These are phyloP conservation scores for Tagetes patula DNA, from an alignment of 129 eudicot genomes.

Conservation along the genomic window DNA sequence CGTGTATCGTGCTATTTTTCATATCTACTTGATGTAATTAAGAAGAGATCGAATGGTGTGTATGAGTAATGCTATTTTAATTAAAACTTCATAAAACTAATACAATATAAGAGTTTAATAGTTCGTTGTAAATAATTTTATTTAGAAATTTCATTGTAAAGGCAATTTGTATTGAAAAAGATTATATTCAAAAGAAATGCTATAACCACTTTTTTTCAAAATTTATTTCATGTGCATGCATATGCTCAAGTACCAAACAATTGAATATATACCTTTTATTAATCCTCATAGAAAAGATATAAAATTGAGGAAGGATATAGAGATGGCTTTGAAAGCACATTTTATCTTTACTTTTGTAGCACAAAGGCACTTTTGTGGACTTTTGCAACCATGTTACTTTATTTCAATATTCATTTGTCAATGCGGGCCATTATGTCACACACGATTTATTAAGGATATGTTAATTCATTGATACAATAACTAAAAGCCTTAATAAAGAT, in stretches of 20 bases:
- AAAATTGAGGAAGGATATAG: constrained; percentile 15
- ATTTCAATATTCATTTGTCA: constrained; percentile 32
- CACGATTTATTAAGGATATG: background rate
- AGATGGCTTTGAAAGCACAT: constrained; percentile 31
- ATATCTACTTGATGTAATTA: background rate
- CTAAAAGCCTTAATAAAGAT: background rate
- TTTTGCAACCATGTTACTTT: constrained; percentile 35
- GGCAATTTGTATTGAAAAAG: background rate
- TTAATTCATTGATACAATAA: background rate
- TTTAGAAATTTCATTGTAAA: background rate
- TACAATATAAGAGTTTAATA: background rate
- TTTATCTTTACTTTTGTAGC: constrained; percentile 36
- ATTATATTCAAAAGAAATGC: background rate
- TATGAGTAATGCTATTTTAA: background rate
- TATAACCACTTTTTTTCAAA: constrained; percentile 7
- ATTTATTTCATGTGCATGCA: constrained; percentile 20
- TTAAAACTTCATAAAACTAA: too few species aligned
- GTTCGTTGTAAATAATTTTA: background rate
- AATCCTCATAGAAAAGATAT: constrained; percentile 24
- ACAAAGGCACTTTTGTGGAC: constrained; percentile 34
- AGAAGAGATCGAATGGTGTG: too few species aligned
- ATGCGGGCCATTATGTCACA: constrained; percentile 25
- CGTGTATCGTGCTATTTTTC: background rate
- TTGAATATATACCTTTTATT: constrained; percentile 35
- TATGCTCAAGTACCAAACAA: constrained; percentile 30